Percentiles rank a stretch among this genome's conserved stretches.
phyloP scores from a whole-genome alignment of 1,284 basidiomycete genomes.

The Ustilago loliicola region DNA sequence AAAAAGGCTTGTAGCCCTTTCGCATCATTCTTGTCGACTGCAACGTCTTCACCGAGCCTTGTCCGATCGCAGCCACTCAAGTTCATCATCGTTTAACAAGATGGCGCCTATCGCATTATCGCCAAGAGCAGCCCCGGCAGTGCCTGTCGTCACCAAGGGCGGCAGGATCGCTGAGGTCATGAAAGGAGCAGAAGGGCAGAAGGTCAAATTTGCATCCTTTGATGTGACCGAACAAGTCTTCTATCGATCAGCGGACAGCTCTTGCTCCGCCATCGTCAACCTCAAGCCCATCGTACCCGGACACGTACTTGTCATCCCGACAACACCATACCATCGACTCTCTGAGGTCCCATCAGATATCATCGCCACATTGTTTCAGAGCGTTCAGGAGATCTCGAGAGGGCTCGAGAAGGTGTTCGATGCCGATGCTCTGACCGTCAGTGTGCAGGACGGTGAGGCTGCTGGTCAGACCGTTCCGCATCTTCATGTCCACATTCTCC shows the following conservation, averaged over 20 bases:
- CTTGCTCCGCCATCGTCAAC: slow-evolving; percentile 63
- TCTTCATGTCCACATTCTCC: slow-evolving; percentile 68
- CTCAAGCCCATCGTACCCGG: slow-evolving; percentile 69
- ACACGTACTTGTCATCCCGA: slow-evolving; percentile 66
- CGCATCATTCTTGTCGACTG: slow-evolving; percentile 29
- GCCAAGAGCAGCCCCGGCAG: slow-evolving; percentile 35
- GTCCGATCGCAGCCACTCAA: not conserved
- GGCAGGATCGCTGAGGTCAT: not conserved
- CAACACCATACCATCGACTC: slow-evolving; percentile 52
- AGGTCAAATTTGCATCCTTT: slow-evolving; percentile 50
- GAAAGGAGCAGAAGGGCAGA: slow-evolving; percentile 1
- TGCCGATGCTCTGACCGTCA: slow-evolving; percentile 62
- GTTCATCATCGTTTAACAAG: slow-evolving; percentile 7
- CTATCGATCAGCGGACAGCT: slow-evolving; percentile 36
- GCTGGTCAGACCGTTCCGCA: slow-evolving; percentile 66
- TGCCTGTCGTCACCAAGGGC: slow-evolving; percentile 12
- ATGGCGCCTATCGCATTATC: slow-evolving; percentile 50
- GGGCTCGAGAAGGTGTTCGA: slow-evolving; percentile 57
- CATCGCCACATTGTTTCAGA: slow-evolving; percentile 55
- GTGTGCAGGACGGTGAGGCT: slow-evolving; percentile 64
- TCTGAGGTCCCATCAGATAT: slow-evolving; percentile 48
- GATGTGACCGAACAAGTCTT: slow-evolving; percentile 58
- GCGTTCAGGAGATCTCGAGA: slow-evolving; percentile 58
- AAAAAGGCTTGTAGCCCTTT: slow-evolving; percentile 33
- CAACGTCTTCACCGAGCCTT: slow-evolving; percentile 26